Conservation (phyloP, 306 rosid genomes). For the Cucumis melo region DNA sequence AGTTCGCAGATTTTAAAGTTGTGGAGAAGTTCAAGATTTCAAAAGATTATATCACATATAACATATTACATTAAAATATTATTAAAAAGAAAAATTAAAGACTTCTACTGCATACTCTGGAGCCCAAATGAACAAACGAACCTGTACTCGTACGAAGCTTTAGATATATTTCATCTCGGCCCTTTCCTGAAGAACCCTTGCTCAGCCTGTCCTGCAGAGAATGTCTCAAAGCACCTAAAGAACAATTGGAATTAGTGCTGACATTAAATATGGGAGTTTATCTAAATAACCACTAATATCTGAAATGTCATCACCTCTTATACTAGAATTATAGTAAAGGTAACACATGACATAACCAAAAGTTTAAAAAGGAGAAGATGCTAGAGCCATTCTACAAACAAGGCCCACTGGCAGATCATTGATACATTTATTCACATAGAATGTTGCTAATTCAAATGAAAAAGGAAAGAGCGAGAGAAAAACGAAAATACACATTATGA, state of each 20-base stretch:
- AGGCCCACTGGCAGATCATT: neutral
- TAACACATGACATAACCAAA: neutral
- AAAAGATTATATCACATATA: neutral
- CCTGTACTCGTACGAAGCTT: slow-evolving; percentile 94
- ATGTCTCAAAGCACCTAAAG: slow-evolving; percentile 80
- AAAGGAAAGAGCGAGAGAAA: neutral
- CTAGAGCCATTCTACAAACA: neutral
- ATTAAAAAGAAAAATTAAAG: neutral
- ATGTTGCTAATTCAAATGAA: neutral
- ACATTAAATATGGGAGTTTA: neutral
- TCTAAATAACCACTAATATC: neutral
- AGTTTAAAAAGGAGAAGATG: neutral
- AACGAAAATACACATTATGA: neutral
- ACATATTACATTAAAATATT: neutral
- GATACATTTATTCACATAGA: neutral
- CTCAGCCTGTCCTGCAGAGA: slow-evolving; percentile 90
- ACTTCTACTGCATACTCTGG: neutral
- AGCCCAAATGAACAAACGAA: slow-evolving; percentile 22
- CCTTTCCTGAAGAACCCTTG: slow-evolving; percentile 52
- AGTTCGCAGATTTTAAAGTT: neutral
- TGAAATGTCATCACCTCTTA: neutral
- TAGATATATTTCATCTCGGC: slow-evolving; percentile 77
- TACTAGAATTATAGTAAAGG: neutral
- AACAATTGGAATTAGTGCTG: slow-evolving; percentile 8
- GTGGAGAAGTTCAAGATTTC: neutral